These are phyloP conservation scores for Hibiscus mutabilis DNA, from an alignment of 345 rosid genomes.

Conservation along the genomic window DNA sequence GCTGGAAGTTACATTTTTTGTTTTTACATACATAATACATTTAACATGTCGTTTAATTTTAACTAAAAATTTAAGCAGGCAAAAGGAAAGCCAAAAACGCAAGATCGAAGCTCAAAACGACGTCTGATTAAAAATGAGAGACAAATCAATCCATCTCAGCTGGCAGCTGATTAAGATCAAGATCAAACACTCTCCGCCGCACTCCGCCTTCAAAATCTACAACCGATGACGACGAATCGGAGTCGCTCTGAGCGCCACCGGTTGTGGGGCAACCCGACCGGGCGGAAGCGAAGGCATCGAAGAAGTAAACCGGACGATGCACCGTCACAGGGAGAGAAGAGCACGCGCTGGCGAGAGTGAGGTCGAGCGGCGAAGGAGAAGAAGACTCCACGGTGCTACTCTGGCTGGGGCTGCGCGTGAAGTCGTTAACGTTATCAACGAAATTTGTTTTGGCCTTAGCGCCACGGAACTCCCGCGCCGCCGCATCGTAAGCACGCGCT, in stretches of 20 bases:
- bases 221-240: slow-evolving; percentile 52
- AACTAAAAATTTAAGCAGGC: not conserved
- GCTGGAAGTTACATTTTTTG: not conserved
- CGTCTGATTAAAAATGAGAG: not conserved
- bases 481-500: slow-evolving; percentile 86
- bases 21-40: not conserved
- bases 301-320: slow-evolving; percentile 45
- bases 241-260: slow-evolving; percentile 46
- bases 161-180: slow-evolving; percentile 67
- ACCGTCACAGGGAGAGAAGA: slow-evolving; percentile 20
- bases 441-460: slow-evolving; percentile 83
- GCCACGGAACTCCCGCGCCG: slow-evolving; percentile 89
- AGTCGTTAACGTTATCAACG: slow-evolving; percentile 22
- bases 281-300: slow-evolving; percentile 48
- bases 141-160: slow-evolving; percentile 46
- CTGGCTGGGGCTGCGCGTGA: slow-evolving; percentile 66
- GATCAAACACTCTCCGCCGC: slow-evolving; percentile 34
- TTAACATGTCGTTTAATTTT: slow-evolving; percentile 3
- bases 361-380: slow-evolving; percentile 59
- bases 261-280: slow-evolving; percentile 16
- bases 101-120: slow-evolving; percentile 17
- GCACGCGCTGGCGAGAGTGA: slow-evolving; percentile 39
- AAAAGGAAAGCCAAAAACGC: slow-evolving; percentile 5
- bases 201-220: slow-evolving; percentile 40
- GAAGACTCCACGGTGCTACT: slow-evolving; percentile 74